phyloP scores from a whole-genome alignment of 345 rosid species.

The Pugionium cornutum region DNA sequence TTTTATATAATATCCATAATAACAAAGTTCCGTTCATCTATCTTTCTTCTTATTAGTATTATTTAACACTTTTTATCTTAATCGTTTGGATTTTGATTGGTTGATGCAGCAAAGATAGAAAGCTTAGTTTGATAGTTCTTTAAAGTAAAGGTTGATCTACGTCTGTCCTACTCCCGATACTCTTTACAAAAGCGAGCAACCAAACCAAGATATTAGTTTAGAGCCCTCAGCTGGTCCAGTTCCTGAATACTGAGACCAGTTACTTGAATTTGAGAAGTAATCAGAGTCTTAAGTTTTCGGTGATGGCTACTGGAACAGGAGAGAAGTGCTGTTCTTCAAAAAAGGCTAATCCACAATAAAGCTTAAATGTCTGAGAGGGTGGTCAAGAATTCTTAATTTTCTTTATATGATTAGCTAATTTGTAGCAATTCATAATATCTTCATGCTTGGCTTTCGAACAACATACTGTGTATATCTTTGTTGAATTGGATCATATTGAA shows the following conservation, averaged over 20 bases:
- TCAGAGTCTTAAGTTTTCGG: slow-evolving; percentile 60
- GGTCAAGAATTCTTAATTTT: slow-evolving; percentile 9
- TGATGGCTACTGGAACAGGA: slow-evolving; percentile 42
- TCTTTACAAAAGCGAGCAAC: slow-evolving; percentile 52
- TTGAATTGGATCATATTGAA: slow-evolving; percentile 8
- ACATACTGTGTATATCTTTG: slow-evolving; percentile 1
- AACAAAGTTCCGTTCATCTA: too few species aligned
- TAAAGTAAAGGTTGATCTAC: slow-evolving; percentile 65
- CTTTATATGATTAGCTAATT: slow-evolving; percentile 7
- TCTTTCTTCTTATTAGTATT: too few species aligned
- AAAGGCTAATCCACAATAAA: slow-evolving; percentile 56
- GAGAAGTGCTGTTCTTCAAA: slow-evolving; percentile 64
- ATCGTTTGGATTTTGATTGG: slow-evolving; percentile 21
- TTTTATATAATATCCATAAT: too few species aligned
- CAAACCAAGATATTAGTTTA: slow-evolving; percentile 39
- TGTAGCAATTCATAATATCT: slow-evolving; percentile 5
- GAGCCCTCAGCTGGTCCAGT: slow-evolving; percentile 74
- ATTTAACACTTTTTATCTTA: too few species aligned
- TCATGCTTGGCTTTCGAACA: neutral
- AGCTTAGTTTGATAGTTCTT: slow-evolving; percentile 75
- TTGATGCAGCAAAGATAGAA: slow-evolving; percentile 72
- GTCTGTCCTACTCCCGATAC: slow-evolving; percentile 64
- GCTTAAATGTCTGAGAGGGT: slow-evolving; percentile 9
- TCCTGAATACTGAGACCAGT: slow-evolving; percentile 76
- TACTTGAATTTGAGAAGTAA: slow-evolving; percentile 84